These are phyloP conservation scores for Trebouxia sp. DNA, from an alignment of 139 green algal species.

Conservation along the genomic window DNA sequence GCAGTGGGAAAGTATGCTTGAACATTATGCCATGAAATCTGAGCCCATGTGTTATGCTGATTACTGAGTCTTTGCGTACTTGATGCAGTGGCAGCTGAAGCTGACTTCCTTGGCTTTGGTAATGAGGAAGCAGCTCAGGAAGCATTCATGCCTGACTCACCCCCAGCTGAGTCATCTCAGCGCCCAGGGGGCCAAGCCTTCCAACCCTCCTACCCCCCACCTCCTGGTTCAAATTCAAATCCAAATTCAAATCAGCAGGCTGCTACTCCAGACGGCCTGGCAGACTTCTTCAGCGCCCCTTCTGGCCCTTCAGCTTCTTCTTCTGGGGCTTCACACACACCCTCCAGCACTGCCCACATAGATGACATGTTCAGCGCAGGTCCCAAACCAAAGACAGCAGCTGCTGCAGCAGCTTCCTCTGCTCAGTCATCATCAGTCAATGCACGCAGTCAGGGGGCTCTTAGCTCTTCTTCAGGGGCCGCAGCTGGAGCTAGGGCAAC, in stretches of 20 bases:
- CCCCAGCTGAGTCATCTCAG: background rate
- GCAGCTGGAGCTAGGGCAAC: background rate
- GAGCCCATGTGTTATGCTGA: too few species aligned
- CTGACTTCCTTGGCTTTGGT: conserved; percentile 23
- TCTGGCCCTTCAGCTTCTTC: background rate
- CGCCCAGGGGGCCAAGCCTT: background rate
- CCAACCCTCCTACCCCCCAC: background rate
- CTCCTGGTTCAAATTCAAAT: background rate
- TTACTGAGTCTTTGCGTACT: background rate
- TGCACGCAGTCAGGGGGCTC: background rate
- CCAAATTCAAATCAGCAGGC: too few species aligned
- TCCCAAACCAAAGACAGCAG: background rate
- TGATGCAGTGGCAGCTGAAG: background rate
- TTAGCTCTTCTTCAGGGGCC: too few species aligned
- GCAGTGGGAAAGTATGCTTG: too few species aligned
- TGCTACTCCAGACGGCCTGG: background rate
- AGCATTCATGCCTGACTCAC: conserved; percentile 1
- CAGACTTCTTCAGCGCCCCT: conserved; percentile 27
- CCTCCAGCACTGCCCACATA: conserved; percentile 37
- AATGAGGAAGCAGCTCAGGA: background rate
- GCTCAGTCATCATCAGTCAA: background rate
- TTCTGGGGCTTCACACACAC: background rate
- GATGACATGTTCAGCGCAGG: conserved; percentile 45
- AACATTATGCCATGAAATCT: too few species aligned
- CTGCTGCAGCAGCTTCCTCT: background rate